Evolutionary conservation across 1,284 basidiomycete species (phyloP), one percentile per base, ranked within the genome.

Genomic region (Takashimella tepidaria): DNA sequence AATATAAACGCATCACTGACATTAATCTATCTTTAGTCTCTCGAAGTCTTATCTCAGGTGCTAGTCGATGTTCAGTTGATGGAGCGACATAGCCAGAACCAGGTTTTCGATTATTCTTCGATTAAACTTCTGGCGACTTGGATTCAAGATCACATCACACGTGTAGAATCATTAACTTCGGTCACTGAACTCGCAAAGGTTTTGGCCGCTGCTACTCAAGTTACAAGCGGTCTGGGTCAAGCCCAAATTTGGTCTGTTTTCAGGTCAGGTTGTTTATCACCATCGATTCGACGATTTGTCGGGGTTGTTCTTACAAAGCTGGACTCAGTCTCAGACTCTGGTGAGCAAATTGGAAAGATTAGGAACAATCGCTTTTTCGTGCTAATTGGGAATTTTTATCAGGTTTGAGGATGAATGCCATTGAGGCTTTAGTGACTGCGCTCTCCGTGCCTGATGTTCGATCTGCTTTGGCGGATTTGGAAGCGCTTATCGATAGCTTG

Each of bases 51-150:
- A 8, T 8, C 31, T 8, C 31, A 37, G 16, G 31, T 37, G 31
- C 49, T 47, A 5, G 45, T 63, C 3, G 56, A 61, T 21, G 46
- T 67, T 1, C 16, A 43, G 10, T 51, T 71, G 19, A 60, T 78
- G 41, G 72, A 75, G 59, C 56, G 64, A 10, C 66, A 70, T 51
- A 65, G 64, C 27, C 57, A 58, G 23, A 43, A 47, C 1, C 47
- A 60, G 6, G 61, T 64, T 1, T 74, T 78, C 58, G 76, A 78
- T 57, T 78, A 76, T 58, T 78, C 78, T 8, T 70, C 78, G 1
- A 67, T 77, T 10, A 75, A 74, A 54, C 68, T 78, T 20, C 64
- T 80, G 4, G 71, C 73, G 4, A 53, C 58, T 0, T 74, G 73
- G 72, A 60, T 78, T 21, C 49, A 58, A 2, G 66, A 71, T 8